A percentile compares a stretch with the other conserved stretches of the same genome.
Conservation (phyloP, 2,329 filamentous ascomycete genomes). For the Furcasterigmium furcatum region DNA sequence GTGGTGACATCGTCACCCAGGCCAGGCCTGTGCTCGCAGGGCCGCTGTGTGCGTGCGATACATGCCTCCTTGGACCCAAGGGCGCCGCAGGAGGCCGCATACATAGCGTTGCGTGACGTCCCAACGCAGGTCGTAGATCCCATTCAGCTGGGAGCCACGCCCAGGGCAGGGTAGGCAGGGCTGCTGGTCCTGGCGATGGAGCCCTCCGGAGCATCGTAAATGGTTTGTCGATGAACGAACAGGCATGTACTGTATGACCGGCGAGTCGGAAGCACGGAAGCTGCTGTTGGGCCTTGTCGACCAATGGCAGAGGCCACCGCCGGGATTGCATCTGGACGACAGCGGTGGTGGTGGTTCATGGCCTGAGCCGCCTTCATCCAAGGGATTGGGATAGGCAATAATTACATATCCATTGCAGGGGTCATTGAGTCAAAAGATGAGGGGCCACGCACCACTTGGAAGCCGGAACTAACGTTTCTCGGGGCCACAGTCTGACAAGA, state of each 20-base stretch:
- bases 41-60: too few relatives aligned
- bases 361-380: not conserved
- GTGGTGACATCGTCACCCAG: too few relatives aligned
- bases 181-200: not conserved
- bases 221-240: slow-evolving; percentile 4
- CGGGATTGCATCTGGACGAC: not conserved
- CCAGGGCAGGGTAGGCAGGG: not conserved
- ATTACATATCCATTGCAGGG: not conserved
- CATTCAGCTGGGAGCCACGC: not conserved
- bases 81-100: not conserved
- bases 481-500: too few relatives aligned
- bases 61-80: too few relatives aligned
- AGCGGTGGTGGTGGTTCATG: too few relatives aligned
- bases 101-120: not conserved
- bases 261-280: too few relatives aligned
- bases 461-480: not conserved
- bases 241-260: too few relatives aligned
- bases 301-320: not conserved
- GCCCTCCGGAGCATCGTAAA: not conserved
- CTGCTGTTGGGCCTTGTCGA: too few relatives aligned
- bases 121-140: not conserved
- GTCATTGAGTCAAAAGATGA: not conserved
- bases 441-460: not conserved
- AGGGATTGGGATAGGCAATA: not conserved
- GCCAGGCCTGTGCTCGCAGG: too few relatives aligned